Evolutionary conservation across 1,284 basidiomycete genomes (phyloP), one percentile per base, ranked within the genome.

Genomic region (Ganoderma lucidum): DNA sequence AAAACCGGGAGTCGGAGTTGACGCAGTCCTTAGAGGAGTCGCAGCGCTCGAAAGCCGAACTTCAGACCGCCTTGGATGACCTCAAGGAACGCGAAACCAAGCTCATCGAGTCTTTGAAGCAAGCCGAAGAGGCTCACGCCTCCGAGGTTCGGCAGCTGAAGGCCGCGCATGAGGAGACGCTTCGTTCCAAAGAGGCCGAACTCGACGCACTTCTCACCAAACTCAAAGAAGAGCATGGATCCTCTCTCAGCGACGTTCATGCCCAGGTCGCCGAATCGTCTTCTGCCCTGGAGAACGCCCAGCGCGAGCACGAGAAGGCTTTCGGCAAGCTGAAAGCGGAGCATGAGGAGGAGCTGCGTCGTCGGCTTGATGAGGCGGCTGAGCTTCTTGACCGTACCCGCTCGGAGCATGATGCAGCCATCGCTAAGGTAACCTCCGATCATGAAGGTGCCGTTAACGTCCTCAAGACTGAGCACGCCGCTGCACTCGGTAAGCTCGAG

Each of bases 401-500:
- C 23, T 82, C 86, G 63, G 86, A 88, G 67, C 90, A 93, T 73
- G 85, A 85, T 62, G 82, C 82, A 55, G 73, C 81, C 14, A 61
- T 91, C n/a, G 77, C 80, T 35, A 87, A 86, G 77, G 74, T 86
- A 19, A 77, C 79, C 17, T 81, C 83, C 2, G 90, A 90, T 63
- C 90, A 93, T 75, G 82, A 85, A 19, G 85, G 86, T 51, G 75
- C 79, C 1, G 76, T 91, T 70, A 89, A 88, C 76, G 83, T 84
- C 76, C 89, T 88, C 78, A 90, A 92, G 62, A 88, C 89, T 23
- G 84, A 87, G 65, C 79, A 86, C 23, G 83, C 87, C 6, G 80
- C 84, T 14, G 81, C 83, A 35, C 83, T 93, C 6, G 87, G 88
- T 69, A 86, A 84, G 61, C 92, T 91, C 6, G 90, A 93, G 76